phyloP scores from a whole-genome alignment of 768 basidiomycete genomes.

The Udeniomyces megalosporus region DNA sequence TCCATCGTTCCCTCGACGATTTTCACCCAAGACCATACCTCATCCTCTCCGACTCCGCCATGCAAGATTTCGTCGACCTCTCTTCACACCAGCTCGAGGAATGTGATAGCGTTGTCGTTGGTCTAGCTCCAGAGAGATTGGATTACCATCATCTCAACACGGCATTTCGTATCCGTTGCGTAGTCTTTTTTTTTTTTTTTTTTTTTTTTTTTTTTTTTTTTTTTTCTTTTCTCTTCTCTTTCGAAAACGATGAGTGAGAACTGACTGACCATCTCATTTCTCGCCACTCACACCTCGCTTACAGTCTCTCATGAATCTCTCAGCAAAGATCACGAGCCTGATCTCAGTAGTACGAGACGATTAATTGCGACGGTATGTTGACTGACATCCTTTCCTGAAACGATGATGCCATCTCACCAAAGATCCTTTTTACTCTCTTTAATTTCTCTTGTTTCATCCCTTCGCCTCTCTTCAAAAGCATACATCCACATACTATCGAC shows the following conservation, averaged over 20 bases:
- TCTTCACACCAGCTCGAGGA: slow-evolving; percentile 17
- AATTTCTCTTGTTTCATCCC: no score
- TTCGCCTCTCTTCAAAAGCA: not conserved
- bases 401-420: no score
- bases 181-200: slow-evolving; percentile 20
- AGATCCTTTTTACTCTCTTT: no score
- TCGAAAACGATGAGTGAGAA: no score
- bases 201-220: no score
- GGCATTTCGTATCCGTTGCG: slow-evolving; percentile 45
- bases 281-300: not conserved
- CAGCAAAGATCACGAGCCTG: no score
- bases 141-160: slow-evolving; percentile 44
- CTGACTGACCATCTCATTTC: not conserved
- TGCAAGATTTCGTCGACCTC: slow-evolving; percentile 30
- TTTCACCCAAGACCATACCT: slow-evolving; percentile 37
- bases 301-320: no score
- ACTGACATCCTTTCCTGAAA: no score
- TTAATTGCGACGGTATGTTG: no score
- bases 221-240: no score
- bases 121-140: slow-evolving; percentile 40
- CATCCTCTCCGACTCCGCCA: slow-evolving; percentile 37
- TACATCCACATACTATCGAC: not conserved
- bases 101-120: slow-evolving; percentile 50
- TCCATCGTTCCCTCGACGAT: not conserved
- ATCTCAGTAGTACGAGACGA: no score